Evolutionary conservation across 2,329 filamentous ascomycete species (phyloP).

Genomic region (Alternaria gansuensis): DNA sequence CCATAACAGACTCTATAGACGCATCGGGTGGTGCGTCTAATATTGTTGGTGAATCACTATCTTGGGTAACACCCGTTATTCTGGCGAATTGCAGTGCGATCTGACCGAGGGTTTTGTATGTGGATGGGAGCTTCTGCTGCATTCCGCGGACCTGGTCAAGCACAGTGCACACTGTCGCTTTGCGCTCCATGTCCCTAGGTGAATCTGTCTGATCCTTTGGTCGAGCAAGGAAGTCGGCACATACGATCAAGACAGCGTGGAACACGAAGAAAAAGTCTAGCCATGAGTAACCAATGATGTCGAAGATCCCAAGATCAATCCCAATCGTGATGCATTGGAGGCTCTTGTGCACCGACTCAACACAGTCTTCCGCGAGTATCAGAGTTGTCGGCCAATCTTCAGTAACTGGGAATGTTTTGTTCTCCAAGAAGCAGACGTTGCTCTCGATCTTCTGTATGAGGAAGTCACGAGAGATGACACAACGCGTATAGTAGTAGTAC

Average conservation of each 20-base stretch:
- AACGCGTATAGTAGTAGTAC: slow-evolving; percentile 38
- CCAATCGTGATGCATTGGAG: slow-evolving; percentile 34
- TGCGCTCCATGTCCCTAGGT: slow-evolving; percentile 32
- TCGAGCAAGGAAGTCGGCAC: slow-evolving; percentile 41
- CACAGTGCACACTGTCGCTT: slow-evolving; percentile 32
- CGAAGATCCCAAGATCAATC: slow-evolving; percentile 25
- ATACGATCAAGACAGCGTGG: slow-evolving; percentile 39
- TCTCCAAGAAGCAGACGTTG: slow-evolving; percentile 29
- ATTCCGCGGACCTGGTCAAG: slow-evolving; percentile 28
- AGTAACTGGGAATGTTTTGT: slow-evolving; percentile 13
- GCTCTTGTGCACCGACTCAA: slow-evolving; percentile 37
- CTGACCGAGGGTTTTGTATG: slow-evolving; percentile 32
- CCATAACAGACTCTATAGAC: slow-evolving; percentile 11
- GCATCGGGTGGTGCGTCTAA: slow-evolving; percentile 8
- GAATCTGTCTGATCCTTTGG: slow-evolving; percentile 31
- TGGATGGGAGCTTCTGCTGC: slow-evolving; percentile 32
- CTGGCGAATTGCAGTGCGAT: slow-evolving; percentile 39
- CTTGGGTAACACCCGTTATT: slow-evolving; percentile 33
- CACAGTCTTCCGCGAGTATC: slow-evolving; percentile 38
- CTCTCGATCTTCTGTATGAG: slow-evolving; percentile 37
- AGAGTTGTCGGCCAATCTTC: slow-evolving; percentile 28
- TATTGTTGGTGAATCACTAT: slow-evolving; percentile 12
- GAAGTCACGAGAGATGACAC: slow-evolving; percentile 38
- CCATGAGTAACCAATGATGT: slow-evolving; percentile 34
- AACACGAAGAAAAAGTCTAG: slow-evolving; percentile 40